Conservation (phyloP, 805 yeast genomes). For the Kurtzmaniella cleridarum region DNA sequence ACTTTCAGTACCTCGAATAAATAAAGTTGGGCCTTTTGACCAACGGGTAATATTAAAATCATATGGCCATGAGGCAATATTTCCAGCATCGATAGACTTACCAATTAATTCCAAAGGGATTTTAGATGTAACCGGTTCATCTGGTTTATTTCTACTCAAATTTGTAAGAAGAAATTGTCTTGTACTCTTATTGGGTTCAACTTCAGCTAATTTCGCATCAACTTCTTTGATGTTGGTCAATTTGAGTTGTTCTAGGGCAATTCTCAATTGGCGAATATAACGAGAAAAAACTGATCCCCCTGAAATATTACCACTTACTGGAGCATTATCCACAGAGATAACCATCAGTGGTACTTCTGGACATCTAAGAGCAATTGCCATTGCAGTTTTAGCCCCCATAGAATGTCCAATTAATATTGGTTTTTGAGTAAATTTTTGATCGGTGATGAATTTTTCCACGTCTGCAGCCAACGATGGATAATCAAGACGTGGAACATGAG, state of each 20-base stretch:
- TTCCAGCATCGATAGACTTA: constrained; percentile 54
- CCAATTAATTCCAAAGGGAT: constrained; percentile 72
- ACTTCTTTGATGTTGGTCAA: constrained; percentile 60
- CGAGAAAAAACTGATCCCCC: constrained; percentile 53
- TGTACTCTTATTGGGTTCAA: constrained; percentile 55
- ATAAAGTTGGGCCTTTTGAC: constrained; percentile 62
- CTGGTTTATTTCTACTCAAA: constrained; percentile 40
- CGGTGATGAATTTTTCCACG: constrained; percentile 64
- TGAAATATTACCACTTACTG: constrained; percentile 54
- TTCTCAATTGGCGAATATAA: constrained; percentile 59
- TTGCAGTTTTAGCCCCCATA: constrained; percentile 92
- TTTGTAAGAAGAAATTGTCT: constrained; percentile 79
- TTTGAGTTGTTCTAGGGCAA: constrained; percentile 44
- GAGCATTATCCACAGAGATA: constrained; percentile 86
- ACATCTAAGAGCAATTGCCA: constrained; percentile 72
- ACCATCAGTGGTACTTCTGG: constrained; percentile 59
- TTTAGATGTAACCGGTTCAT: constrained; percentile 42
- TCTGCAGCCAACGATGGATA: constrained; percentile 82
- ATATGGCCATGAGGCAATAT: constrained; percentile 75
- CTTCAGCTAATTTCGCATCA: constrained; percentile 52
- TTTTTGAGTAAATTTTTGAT: constrained; percentile 31
- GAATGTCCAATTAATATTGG: constrained; percentile 77
- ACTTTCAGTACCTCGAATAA: constrained; percentile 75
- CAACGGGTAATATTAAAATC: constrained; percentile 49
- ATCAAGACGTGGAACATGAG: constrained; percentile 65